phyloP scores from a whole-genome alignment of 176 grass and related monocot genomes.

The Hordeum vulgare region MorexV3_pseudomolecules_assembly NC_058521.1:549939996-549940495 shows the following conservation, averaged over 20 bases:
- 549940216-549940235: background rate
- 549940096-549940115: conserved; percentile 23
- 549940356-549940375: background rate
- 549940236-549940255: background rate
- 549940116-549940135: conserved; percentile 27
- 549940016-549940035: conserved; percentile 10
- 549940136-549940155: conserved; percentile 30
- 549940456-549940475: background rate
- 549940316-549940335: background rate
- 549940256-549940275: background rate
- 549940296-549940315: too few species aligned
- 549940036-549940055: conserved; percentile 10
- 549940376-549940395: too few species aligned
- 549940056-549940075: conserved; percentile 10
- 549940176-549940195: background rate
- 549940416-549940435: background rate
- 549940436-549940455: too few species aligned
- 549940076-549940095: conserved; percentile 37
- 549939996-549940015: conserved; percentile 96
- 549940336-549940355: background rate
- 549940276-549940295: background rate
- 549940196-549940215: conserved; percentile 12
- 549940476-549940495: background rate
- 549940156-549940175: conserved; percentile 21
- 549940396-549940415: background rate